These are phyloP conservation scores for Lagerstroemia fauriei DNA, from an alignment of 441 rosid genomes.

Conservation along the genomic window DNA sequence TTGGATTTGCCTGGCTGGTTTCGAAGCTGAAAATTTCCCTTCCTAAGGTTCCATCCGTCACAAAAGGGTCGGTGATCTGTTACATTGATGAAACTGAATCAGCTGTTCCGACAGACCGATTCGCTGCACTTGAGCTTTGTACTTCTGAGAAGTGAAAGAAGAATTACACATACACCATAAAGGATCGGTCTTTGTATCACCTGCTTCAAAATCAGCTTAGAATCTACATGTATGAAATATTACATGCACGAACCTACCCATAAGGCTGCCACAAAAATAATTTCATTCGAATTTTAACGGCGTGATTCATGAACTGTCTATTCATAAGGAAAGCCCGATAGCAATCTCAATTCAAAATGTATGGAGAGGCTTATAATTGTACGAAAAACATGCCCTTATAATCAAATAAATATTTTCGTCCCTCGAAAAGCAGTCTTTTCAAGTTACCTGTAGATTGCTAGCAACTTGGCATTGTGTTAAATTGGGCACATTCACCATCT, in stretches of 20 bases:
- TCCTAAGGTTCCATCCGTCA: too few species aligned
- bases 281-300: neutral
- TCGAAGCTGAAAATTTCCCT: too few species aligned
- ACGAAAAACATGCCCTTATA: neutral
- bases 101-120: neutral
- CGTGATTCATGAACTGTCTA: neutral
- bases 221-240: neutral
- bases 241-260: too few species aligned
- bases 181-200: neutral
- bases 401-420: too few species aligned
- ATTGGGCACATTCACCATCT: conserved; percentile 45
- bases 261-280: neutral
- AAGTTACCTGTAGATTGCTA: conserved; percentile 60
- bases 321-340: too few species aligned
- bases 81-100: neutral
- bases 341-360: too few species aligned
- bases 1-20: too few species aligned
- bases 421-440: too few species aligned
- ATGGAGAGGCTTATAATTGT: neutral
- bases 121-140: conserved; percentile 37
- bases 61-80: too few species aligned
- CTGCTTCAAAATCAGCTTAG: neutral
- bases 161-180: neutral
- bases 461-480: conserved; percentile 50
- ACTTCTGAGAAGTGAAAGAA: conserved; percentile 34